These are phyloP conservation scores for Apiotrichum gamsii DNA, from an alignment of 1,284 basidiomycete species.

Conservation along the genomic window DNA sequence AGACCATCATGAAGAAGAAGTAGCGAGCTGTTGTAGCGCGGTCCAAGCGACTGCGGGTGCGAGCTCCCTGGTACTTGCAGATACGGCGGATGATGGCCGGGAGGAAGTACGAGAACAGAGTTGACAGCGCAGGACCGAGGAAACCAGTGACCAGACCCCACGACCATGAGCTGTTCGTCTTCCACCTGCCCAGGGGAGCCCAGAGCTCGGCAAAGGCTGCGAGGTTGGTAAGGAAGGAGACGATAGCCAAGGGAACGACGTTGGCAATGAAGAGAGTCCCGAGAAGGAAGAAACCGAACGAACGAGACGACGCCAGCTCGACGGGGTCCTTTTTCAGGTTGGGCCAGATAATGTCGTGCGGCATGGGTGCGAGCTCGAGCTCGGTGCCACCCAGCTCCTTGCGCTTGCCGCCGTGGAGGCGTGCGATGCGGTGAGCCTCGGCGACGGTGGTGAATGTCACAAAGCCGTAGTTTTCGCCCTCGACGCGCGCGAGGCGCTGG, in stretches of 20 bases:
- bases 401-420: conserved; percentile 36
- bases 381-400: conserved; percentile 44
- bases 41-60: conserved; percentile 69
- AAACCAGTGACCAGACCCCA: conserved; percentile 68
- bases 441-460: conserved; percentile 88
- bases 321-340: conserved; percentile 71
- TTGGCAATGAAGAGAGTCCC: conserved; percentile 78
- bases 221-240: conserved; percentile 75
- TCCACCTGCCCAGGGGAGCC: neutral
- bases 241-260: conserved; percentile 66
- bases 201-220: conserved; percentile 27
- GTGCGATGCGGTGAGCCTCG: conserved; percentile 58
- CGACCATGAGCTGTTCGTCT: conserved; percentile 35
- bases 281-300: conserved; percentile 69
- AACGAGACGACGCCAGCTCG: conserved; percentile 61
- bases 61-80: conserved; percentile 63
- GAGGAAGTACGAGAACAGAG: conserved; percentile 78
- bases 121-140: conserved; percentile 76
- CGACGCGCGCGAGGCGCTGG: conserved; percentile 21
- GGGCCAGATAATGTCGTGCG: conserved; percentile 61
- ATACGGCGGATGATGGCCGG: conserved; percentile 82
- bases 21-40: conserved; percentile 84
- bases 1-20: conserved; percentile 81
- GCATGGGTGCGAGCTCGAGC: conserved; percentile 40
- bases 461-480: conserved; percentile 83